phyloP scores from a whole-genome alignment of 176 grass and related monocot species.

The Carex parvula region DNA sequence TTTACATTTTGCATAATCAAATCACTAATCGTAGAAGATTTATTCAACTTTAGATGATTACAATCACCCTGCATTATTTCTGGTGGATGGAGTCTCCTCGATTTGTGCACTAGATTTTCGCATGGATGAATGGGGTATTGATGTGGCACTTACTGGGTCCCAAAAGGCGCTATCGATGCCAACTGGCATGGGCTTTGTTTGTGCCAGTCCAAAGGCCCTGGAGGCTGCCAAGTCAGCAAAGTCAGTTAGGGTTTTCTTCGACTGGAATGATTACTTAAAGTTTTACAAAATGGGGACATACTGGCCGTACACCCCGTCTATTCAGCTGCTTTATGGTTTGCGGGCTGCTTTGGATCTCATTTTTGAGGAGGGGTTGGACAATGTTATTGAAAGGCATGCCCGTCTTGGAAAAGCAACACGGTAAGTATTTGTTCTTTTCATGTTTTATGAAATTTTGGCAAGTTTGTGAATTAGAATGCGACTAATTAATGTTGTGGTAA shows the following conservation, averaged over 20 bases:
- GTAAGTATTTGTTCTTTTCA: slow-evolving; percentile 21
- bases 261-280: slow-evolving; percentile 97
- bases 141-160: slow-evolving; percentile 89
- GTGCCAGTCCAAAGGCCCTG: slow-evolving; percentile 77
- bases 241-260: slow-evolving; percentile 90
- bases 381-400: slow-evolving; percentile 68
- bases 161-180: slow-evolving; percentile 98
- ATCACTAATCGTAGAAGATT: background rate
- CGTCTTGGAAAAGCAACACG: slow-evolving; percentile 82
- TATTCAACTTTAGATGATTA: slow-evolving; percentile 38
- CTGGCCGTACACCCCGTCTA: slow-evolving; percentile 96
- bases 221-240: slow-evolving; percentile 73
- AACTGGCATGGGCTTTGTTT: slow-evolving; percentile 79
- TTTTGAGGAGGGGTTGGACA: slow-evolving; percentile 83
- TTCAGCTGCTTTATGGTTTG: slow-evolving; percentile 92
- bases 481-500: background rate
- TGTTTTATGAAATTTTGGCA: background rate
- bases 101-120: slow-evolving; percentile 92
- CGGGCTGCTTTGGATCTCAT: slow-evolving; percentile 78
- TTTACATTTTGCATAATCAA: background rate
- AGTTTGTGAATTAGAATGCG: background rate
- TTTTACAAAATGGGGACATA: slow-evolving; percentile 67
- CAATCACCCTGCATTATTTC: slow-evolving; percentile 62
- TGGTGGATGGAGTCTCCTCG: slow-evolving; percentile 93
- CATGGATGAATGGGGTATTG: slow-evolving; percentile 98